Evolutionary conservation across 2,329 filamentous ascomycete species (phyloP), one percentile per base, ranked within the genome.

Genomic region (Colletotrichum incanum): DNA sequence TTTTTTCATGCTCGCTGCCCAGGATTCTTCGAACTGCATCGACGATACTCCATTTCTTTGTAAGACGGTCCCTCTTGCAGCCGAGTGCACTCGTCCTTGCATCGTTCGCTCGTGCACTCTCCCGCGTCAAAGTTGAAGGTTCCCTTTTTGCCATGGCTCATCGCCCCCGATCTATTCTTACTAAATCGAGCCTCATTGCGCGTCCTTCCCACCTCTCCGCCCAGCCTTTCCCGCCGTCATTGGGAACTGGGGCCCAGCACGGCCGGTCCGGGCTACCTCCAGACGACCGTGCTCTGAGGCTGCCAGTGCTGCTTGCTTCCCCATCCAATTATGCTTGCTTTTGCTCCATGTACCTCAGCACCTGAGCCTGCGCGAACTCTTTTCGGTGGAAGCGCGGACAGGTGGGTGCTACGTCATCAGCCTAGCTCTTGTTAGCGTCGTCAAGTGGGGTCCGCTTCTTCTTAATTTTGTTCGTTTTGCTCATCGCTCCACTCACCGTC

Each of bases 391-490:
- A 66, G 54, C 26, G 31, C 37, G 23, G 43, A 69, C 49, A 61
- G 23, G 65, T 69, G 59, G 55, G 45, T 71, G 55, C 71, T 73
- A 73, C 71, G 71, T 73, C 71, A 73, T 73, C 61, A 71, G 62
- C 56, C 49, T 18, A 63, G 49, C 55, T 61, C 69, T 56, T 41
- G 43, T 62, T 71, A 66, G 62, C 56, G 71, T 49, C 16, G 34
- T 14, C 26, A 23, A 20, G 43, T 54, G 28, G 50, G 45, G 39
- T 28, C 45, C 37, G 23, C 60, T 63, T 18, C 31, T 64, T 65
- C 59, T 72, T 55, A 70, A 34, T 65, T 67, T 67, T 62, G 28
- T 52, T 47, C 41, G 37, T 59, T 58, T 72, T 20, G 54, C 52
- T 69, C 45, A 60, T 72, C 28, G 31, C 39, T 43, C 60, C 66